Base-by-base conservation (phyloP, 78 protist genomes). In the Dictyostelium discoideum region DNA sequence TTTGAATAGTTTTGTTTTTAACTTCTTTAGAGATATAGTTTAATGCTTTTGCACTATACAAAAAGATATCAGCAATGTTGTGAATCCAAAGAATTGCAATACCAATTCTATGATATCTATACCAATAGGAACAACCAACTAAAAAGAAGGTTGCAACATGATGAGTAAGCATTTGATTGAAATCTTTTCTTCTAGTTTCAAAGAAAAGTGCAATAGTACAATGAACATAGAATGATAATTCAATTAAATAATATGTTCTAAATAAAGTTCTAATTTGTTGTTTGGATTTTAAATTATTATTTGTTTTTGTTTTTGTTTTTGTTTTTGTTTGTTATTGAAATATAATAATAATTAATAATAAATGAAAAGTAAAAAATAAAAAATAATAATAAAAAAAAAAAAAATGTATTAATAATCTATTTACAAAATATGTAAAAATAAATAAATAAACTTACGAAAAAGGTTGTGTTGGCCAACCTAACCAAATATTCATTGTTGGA, bases 401-500 rank as follows among this genome's bases (percentile, higher is more conserved):
- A 32, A 9, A 46, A 46, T 46, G 57, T 46, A 46, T 63, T 63
- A 63, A 63, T 63, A 63, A 57, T n/a, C n/a, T n/a, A n/a, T n/a
- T n/a, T n/a, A n/a, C n/a, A n/a, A n/a, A n/a, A n/a, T n/a, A n/a
- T n/a, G n/a, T n/a, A n/a, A n/a, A n/a, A 46, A 46, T 46, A 10
- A 6, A 46, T 20, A 16, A 63, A 63, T 63, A 63, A 14, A 72
- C 79, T 63, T 87, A 87, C 93, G 57, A 29, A 50, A 89, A 89
- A 16, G 94, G 94, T 82, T 89, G 94, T 50, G 69, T 48, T 39
- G 94, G 94, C 94, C 94, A 89, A n/a, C 94, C 94, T 42, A 89
- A 48, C 94, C 94, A 89, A 48, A 89, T 89, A 50, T 89, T 89
- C 94, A 89, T 89, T 18, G 94, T 89, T 69, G 94, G 94, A 42